Base-by-base conservation (phyloP, 2,329 filamentous ascomycete genomes). In the Penicillium sp. region DNA sequence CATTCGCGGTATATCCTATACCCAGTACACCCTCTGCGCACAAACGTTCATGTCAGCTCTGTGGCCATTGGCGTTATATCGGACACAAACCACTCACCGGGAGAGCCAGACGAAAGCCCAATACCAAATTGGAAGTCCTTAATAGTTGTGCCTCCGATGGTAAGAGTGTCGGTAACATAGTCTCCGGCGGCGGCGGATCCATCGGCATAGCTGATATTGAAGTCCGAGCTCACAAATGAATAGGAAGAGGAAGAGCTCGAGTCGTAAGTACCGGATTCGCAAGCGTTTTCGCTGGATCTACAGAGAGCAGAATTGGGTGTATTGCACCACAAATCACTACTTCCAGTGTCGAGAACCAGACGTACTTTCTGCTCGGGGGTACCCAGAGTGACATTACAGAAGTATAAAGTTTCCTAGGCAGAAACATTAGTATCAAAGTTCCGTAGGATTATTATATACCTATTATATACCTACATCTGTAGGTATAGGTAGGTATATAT, bases 151-250 rank as follows among this genome's bases (percentile, higher is more conserved):
- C 76, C 79, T 24, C 81, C 83, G 44, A 88, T 68, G 3, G 58
- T 76, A 55, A 96, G 76, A 0, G 81, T 88, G 68, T 97, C 92
- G 5, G 83, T 86, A 2, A 85, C 89, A 71, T 96, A 96, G 73
- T 94, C 89, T 34, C 92, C 92, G 1, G 77, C 72, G 0, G 91
- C 89, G 5, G 86, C 85, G 0, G 89, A 89, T 44, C 89, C 89
- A 73, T 96, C 92, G 39, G 89, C 88, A 63, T 96, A 96, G 1
- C 86, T 86, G 61, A 96, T 96, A 75, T 93, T 92, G 78, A 97
- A 96, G 58, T 85, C 80, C 67, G 83, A 86, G 60, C 85, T 86
- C 53, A 96, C 74, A 69, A 87, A 91, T 34, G 81, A 67, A 73
- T 92, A 93, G 2, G 90, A 89, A 2, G 89, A 90, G 0, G 91